phyloP scores from a whole-genome alignment of 306 rosid genomes.

The Prunus armeniaca region DNA sequence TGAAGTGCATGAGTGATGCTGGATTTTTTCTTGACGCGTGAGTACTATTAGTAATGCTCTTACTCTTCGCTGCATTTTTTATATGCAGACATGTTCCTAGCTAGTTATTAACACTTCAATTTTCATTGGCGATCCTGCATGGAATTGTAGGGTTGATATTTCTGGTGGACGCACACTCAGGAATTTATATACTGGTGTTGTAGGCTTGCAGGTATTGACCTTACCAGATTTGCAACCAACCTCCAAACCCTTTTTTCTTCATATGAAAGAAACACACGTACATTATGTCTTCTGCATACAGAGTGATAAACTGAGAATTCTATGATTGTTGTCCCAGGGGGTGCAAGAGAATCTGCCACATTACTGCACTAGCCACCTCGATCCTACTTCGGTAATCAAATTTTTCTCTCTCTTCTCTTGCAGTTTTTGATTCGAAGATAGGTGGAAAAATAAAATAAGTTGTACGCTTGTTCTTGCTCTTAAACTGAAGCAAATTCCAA shows the following conservation, averaged over 20 bases:
- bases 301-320: not conserved
- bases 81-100: not conserved
- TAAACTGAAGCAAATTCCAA: conserved; percentile 12
- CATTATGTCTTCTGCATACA: no score
- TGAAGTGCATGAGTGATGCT: conserved; percentile 86
- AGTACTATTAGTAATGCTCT: conserved; percentile 20
- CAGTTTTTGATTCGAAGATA: not conserved
- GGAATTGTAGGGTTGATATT: conserved; percentile 49
- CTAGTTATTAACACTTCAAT: not conserved
- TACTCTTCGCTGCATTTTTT: conserved; percentile 7
- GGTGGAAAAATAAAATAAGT: not conserved
- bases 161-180: conserved; percentile 60
- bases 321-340: conserved; percentile 42
- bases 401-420: not conserved
- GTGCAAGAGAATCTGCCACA: conserved; percentile 59
- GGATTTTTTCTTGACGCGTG: conserved; percentile 73
- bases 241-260: no score
- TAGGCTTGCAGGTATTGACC: conserved; percentile 64
- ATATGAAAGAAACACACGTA: no score
- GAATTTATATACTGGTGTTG: conserved; percentile 61
- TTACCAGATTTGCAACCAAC: not conserved
- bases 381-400: conserved; percentile 70
- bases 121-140: conserved; percentile 17
- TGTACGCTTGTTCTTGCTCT: not conserved
- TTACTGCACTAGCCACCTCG: conserved; percentile 62